These are phyloP conservation scores for Ambrosia trifida DNA, from an alignment of 129 eudicot genomes.

Conservation along the genomic window DNA sequence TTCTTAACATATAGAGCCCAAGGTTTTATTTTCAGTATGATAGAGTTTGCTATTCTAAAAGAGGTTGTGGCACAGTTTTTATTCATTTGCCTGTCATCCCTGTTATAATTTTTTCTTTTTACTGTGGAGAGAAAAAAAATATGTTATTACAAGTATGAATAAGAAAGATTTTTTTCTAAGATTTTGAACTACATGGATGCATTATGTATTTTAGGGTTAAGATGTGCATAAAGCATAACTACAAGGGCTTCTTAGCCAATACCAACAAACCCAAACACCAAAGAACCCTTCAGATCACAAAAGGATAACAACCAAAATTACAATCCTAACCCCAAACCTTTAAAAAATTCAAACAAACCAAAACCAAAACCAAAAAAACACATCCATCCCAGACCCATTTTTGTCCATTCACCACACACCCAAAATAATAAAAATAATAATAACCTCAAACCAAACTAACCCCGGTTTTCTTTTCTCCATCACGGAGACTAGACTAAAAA, in stretches of 20 bases:
- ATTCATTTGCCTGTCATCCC: too few relatives aligned
- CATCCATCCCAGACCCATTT: constrained; percentile 26
- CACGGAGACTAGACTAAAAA: constrained; percentile 16
- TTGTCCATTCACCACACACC: constrained; percentile 35
- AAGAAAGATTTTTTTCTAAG: too few relatives aligned
- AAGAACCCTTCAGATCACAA: constrained; percentile 19
- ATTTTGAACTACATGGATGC: too few relatives aligned
- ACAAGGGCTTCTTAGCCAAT: constrained; percentile 8
- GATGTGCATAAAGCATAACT: not conserved
- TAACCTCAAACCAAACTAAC: constrained; percentile 12
- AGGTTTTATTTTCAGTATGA: too few relatives aligned
- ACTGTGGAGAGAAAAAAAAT: too few relatives aligned
- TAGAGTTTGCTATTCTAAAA: too few relatives aligned
- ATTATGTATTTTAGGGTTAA: not conserved
- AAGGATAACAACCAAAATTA: constrained; percentile 4
- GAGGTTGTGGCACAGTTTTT: too few relatives aligned
- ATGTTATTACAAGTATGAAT: too few relatives aligned
- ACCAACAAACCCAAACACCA: not conserved
- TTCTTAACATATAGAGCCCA: too few relatives aligned
- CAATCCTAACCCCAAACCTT: constrained; percentile 25
- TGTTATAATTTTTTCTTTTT: too few relatives aligned
- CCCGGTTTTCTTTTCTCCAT: constrained; percentile 40
- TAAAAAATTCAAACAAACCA: constrained; percentile 16
- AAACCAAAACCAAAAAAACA: constrained; percentile 16
- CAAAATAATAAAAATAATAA: constrained; percentile 2